Conservation (phyloP, 2,329 filamentous ascomycete genomes). For the Trichoderma aggressivum region DNA sequence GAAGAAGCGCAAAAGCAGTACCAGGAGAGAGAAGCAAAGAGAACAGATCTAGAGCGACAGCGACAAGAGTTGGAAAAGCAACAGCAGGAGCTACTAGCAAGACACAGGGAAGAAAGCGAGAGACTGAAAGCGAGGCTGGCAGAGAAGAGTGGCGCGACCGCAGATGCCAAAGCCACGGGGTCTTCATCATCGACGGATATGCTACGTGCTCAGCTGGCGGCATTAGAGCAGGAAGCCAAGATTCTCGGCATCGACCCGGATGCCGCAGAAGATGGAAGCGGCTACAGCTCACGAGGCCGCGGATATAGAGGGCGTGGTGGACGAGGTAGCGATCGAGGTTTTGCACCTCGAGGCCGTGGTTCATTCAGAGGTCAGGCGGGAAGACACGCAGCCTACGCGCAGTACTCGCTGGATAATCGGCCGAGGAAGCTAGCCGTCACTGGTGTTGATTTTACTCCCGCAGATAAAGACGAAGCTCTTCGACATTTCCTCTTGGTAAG, state of each 20-base stretch:
- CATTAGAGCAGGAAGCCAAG: conserved; percentile 69
- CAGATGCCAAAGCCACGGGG: conserved; percentile 12
- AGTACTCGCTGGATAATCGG: conserved; percentile 72
- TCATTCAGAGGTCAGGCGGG: conserved; percentile 43
- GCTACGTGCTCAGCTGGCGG: conserved; percentile 68
- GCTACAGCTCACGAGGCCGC: conserved; percentile 34
- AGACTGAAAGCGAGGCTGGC: conserved; percentile 57
- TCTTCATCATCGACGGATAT: conserved; percentile 49
- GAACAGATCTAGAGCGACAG: conserved; percentile 59
- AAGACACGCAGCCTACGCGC: conserved; percentile 54
- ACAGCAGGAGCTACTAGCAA: conserved; percentile 58
- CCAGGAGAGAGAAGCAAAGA: conserved; percentile 62
- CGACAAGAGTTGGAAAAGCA: conserved; percentile 63
- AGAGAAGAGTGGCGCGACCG: conserved; percentile 30
- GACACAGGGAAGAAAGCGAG: conserved; percentile 64
- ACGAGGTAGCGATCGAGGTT: conserved; percentile 31
- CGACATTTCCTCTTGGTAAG: conserved; percentile 68
- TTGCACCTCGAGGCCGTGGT: conserved; percentile 38
- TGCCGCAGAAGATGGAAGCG: conserved; percentile 43
- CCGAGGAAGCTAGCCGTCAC: conserved; percentile 64
- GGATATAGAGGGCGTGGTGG: conserved; percentile 38
- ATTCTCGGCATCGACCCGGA: conserved; percentile 64
- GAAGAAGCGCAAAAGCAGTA: conserved; percentile 67
- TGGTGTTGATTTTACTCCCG: conserved; percentile 60
- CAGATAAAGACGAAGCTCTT: conserved; percentile 64